A percentile compares a stretch with the other conserved stretches of the same genome.
Evolutionary conservation across 495 filamentous ascomycete genomes (phyloP).

Genomic region (Penicillium canescens): DNA sequence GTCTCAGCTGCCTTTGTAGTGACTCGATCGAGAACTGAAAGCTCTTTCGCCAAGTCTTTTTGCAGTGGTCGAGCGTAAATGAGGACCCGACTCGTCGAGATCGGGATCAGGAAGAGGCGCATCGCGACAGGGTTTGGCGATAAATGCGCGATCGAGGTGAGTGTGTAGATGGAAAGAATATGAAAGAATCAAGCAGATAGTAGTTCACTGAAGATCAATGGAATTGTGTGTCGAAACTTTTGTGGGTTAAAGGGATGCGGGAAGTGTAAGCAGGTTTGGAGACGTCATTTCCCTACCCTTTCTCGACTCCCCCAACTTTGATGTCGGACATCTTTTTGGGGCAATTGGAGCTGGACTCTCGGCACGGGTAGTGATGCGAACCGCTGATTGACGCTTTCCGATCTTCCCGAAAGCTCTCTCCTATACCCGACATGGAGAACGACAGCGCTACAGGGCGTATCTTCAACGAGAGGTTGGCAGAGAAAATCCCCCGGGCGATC

Average conservation of each 20-base stretch:
- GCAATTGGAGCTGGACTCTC: slow-evolving; percentile 5
- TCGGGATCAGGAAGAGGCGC: slow-evolving; percentile 93
- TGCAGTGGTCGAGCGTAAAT: slow-evolving; percentile 84
- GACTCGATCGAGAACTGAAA: slow-evolving; percentile 60
- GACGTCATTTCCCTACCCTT: slow-evolving; percentile 1
- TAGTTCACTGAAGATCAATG: too few relatives aligned
- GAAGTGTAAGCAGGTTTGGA: slow-evolving; percentile 14
- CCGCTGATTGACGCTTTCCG: slow-evolving; percentile 13
- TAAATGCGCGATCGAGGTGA: neutral
- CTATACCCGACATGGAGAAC: slow-evolving; percentile 18
- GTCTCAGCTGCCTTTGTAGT: slow-evolving; percentile 67
- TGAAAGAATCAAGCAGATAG: neutral
- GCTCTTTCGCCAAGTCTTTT: slow-evolving; percentile 44
- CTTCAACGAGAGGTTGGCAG: slow-evolving; percentile 18
- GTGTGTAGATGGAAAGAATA: neutral
- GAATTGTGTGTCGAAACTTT: too few relatives aligned
- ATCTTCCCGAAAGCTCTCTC: slow-evolving; percentile 6
- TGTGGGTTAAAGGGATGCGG: neutral
- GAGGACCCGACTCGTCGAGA: slow-evolving; percentile 87
- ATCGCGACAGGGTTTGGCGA: slow-evolving; percentile 48
- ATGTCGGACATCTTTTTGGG: slow-evolving; percentile 4
- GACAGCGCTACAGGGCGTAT: slow-evolving; percentile 13
- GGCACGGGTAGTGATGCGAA: slow-evolving; percentile 10
- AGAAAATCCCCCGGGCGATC: slow-evolving; percentile 14
- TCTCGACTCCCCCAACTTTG: neutral